Evolutionary conservation across 2,329 filamentous ascomycete genomes (phyloP).

Genomic region (Cryphonectria japonica): DNA sequence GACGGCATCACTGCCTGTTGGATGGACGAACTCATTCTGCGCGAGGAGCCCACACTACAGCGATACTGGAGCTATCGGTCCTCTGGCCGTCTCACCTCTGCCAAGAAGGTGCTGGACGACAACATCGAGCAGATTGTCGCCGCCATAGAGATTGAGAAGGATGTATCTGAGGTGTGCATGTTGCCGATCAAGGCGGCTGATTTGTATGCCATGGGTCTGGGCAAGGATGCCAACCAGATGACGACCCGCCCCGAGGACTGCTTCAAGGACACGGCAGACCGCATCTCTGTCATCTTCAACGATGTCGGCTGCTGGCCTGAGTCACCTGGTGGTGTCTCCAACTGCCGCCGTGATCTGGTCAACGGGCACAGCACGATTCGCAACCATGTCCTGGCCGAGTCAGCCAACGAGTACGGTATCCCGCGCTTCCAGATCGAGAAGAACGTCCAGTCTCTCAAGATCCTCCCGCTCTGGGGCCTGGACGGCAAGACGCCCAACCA

Average conservation of each 20-base stretch:
- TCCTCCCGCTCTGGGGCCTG: constrained; percentile 58
- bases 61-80: constrained; percentile 51
- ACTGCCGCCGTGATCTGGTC: constrained; percentile 58
- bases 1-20: constrained; percentile 54
- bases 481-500: constrained; percentile 57
- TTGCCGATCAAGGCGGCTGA: constrained; percentile 46
- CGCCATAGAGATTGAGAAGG: constrained; percentile 44
- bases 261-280: constrained; percentile 51
- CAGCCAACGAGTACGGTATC: constrained; percentile 58
- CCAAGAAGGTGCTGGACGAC: constrained; percentile 47
- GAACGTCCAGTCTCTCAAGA: constrained; percentile 57
- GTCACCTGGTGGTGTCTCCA: constrained; percentile 58
- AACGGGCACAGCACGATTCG: constrained; percentile 57
- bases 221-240: constrained; percentile 46
- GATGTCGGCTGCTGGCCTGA: constrained; percentile 59
- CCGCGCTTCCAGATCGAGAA: constrained; percentile 59
- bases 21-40: constrained; percentile 53
- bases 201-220: constrained; percentile 47
- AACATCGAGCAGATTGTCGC: constrained; percentile 42
- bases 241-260: constrained; percentile 45
- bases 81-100: constrained; percentile 45
- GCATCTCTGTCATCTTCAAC: constrained; percentile 54
- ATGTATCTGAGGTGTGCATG: constrained; percentile 43
- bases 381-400: constrained; percentile 59
- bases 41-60: constrained; percentile 48